Conservation (phyloP, 441 rosid genomes). For the Corymbia citriodora region DNA sequence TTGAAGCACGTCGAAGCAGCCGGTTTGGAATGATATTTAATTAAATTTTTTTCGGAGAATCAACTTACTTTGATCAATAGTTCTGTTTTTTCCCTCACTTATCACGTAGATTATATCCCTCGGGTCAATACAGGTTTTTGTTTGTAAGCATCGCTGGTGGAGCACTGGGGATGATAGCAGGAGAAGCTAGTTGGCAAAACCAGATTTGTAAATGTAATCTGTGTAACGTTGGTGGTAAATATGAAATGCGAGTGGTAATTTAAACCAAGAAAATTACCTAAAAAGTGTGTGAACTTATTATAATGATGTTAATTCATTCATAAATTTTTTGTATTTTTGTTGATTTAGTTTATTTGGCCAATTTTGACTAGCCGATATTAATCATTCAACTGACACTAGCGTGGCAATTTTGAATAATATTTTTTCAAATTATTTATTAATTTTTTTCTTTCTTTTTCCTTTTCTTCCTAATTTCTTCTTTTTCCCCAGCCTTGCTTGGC, state of each 20-base stretch:
- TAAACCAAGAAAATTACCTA: neutral
- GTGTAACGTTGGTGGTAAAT: neutral
- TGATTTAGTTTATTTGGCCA: too few species aligned
- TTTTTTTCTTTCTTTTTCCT: too few species aligned
- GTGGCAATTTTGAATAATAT: too few species aligned
- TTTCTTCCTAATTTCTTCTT: too few species aligned
- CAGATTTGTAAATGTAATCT: neutral
- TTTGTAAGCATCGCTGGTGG: neutral
- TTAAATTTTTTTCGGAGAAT: neutral
- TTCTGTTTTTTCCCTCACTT: neutral
- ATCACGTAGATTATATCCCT: neutral
- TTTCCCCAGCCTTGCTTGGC: too few species aligned
- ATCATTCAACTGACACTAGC: too few species aligned
- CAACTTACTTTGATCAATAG: neutral
- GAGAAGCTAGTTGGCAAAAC: neutral
- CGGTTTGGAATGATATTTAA: neutral
- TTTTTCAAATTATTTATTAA: too few species aligned
- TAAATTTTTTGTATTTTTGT: too few species aligned
- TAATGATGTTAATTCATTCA: too few species aligned
- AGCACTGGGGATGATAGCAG: neutral
- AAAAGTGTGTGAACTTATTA: too few species aligned
- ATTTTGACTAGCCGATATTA: too few species aligned
- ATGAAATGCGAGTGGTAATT: neutral
- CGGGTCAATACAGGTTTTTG: neutral
- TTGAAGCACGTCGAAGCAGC: neutral